These are phyloP conservation scores for Tylopilus plumbeoviolaceoides DNA, from an alignment of 768 basidiomycete species.

Conservation along the genomic window DNA sequence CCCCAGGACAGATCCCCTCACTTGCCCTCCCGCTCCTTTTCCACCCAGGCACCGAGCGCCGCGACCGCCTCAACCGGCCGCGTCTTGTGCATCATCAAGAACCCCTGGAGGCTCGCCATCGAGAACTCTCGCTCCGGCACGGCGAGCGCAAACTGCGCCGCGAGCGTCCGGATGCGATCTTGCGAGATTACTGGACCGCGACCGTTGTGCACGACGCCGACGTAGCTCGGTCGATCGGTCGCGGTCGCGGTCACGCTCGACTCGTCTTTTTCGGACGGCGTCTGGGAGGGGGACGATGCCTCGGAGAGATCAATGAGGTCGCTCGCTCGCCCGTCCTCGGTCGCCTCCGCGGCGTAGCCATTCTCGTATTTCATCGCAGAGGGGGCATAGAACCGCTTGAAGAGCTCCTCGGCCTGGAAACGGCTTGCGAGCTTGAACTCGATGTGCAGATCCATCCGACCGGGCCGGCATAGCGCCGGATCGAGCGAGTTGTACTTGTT, in stretches of 20 bases:
- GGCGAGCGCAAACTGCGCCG: conserved; percentile 48
- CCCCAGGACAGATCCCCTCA: not conserved
- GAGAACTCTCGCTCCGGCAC: conserved; percentile 46
- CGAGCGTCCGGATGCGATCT: conserved; percentile 42
- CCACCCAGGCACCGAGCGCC: conserved; percentile 45
- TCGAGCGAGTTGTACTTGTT: conserved; percentile 71
- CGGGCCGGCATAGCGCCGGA: conserved; percentile 70
- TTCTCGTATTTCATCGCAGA: conserved; percentile 1
- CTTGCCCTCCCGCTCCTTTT: conserved; percentile 35
- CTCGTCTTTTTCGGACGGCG: conserved; percentile 18
- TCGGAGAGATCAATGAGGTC: conserved; percentile 21
- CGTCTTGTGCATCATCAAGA: conserved; percentile 65
- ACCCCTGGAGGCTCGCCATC: conserved; percentile 49
- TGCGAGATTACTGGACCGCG: conserved; percentile 40
- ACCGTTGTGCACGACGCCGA: conserved; percentile 27
- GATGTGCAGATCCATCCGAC: conserved; percentile 76
- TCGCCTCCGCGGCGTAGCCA: not conserved
- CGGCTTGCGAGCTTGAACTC: conserved; percentile 73
- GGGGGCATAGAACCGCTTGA: conserved; percentile 63
- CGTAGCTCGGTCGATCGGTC: not conserved
- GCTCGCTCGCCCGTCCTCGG: not conserved
- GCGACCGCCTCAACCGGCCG: conserved; percentile 53
- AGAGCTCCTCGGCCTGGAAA: conserved; percentile 64
- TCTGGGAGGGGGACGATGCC: not conserved
- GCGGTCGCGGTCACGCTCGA: not conserved